phyloP scores from a whole-genome alignment of 805 yeast species.

The Myxozyma mucilagina region DNA sequence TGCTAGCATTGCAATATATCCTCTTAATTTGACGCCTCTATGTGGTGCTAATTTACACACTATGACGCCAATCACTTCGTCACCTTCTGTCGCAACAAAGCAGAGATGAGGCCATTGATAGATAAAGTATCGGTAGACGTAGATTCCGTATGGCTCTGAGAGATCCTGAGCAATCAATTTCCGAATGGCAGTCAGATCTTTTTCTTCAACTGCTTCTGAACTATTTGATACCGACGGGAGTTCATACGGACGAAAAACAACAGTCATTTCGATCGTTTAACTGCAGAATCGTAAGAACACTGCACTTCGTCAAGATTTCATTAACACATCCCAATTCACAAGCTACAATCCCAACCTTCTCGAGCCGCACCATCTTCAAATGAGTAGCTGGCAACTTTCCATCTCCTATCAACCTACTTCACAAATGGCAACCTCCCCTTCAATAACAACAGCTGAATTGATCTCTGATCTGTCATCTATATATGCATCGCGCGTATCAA shows the following conservation, averaged over 20 bases:
- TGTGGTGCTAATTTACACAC: slow-evolving; percentile 81
- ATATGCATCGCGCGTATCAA: slow-evolving; percentile 2
- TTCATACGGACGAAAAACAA: slow-evolving; percentile 11
- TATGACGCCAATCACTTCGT: slow-evolving; percentile 58
- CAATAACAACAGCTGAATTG: slow-evolving; percentile 12
- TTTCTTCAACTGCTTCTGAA: slow-evolving; percentile 30
- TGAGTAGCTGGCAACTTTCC: too few species aligned
- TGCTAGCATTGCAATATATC: slow-evolving; percentile 96
- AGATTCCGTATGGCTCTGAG: slow-evolving; percentile 91
- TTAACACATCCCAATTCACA: not conserved
- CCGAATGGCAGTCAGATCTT: slow-evolving; percentile 40
- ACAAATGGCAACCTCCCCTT: not conserved
- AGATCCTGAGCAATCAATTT: slow-evolving; percentile 67
- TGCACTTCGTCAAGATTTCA: too few species aligned
- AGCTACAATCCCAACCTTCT: not conserved
- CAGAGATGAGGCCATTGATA: slow-evolving; percentile 90
- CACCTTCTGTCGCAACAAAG: slow-evolving; percentile 46
- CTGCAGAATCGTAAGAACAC: too few species aligned
- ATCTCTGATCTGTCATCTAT: slow-evolving; percentile 19
- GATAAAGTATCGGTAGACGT: slow-evolving; percentile 86
- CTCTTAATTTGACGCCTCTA: slow-evolving; percentile 69
- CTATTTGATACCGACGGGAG: slow-evolving; percentile 3
- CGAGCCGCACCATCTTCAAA: not conserved
- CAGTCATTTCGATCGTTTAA: too few species aligned
- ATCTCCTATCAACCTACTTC: not conserved